Evolutionary conservation across 2,329 filamentous ascomycete species (phyloP).

Genomic region (Aspergillus sp.): DNA sequence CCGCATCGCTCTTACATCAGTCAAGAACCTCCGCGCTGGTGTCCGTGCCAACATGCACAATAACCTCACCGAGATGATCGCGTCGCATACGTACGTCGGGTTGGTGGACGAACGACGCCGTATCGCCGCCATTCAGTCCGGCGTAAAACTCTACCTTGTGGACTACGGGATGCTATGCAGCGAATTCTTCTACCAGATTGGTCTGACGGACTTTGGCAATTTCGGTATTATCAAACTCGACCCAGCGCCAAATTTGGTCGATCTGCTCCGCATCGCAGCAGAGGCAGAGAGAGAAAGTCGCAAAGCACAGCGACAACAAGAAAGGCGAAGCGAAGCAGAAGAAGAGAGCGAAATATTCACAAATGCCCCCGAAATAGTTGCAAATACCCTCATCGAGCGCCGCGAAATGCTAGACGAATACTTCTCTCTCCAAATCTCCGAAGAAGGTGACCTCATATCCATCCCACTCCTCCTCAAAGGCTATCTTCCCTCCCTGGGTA

Average conservation of each 20-base stretch:
- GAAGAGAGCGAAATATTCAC: slow-evolving; percentile 55
- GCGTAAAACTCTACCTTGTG: slow-evolving; percentile 83
- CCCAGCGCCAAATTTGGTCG: slow-evolving; percentile 63
- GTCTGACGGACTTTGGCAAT: slow-evolving; percentile 91
- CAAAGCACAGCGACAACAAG: slow-evolving; percentile 1
- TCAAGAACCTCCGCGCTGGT: slow-evolving; percentile 74
- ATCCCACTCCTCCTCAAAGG: slow-evolving; percentile 84
- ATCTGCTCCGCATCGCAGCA: slow-evolving; percentile 66
- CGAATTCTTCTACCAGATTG: slow-evolving; percentile 94
- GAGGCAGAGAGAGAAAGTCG: slow-evolving; percentile 57
- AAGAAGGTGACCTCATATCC: slow-evolving; percentile 65
- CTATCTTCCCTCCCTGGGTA: slow-evolving; percentile 77
- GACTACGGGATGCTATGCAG: slow-evolving; percentile 83
- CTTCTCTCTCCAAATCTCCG: slow-evolving; percentile 77
- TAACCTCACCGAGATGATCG: slow-evolving; percentile 78
- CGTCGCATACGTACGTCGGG: slow-evolving; percentile 85
- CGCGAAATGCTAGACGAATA: slow-evolving; percentile 89
- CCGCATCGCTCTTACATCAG: slow-evolving; percentile 68
- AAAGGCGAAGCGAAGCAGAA: slow-evolving; percentile 15
- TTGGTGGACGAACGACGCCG: slow-evolving; percentile 81
- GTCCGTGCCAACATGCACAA: slow-evolving; percentile 79
- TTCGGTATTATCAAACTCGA: slow-evolving; percentile 78
- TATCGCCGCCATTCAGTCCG: slow-evolving; percentile 86
- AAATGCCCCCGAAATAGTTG: slow-evolving; percentile 59
- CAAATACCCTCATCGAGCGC: slow-evolving; percentile 62